Conservation (phyloP, 495 filamentous ascomycete species). For the Hamigera avellanea region DNA sequence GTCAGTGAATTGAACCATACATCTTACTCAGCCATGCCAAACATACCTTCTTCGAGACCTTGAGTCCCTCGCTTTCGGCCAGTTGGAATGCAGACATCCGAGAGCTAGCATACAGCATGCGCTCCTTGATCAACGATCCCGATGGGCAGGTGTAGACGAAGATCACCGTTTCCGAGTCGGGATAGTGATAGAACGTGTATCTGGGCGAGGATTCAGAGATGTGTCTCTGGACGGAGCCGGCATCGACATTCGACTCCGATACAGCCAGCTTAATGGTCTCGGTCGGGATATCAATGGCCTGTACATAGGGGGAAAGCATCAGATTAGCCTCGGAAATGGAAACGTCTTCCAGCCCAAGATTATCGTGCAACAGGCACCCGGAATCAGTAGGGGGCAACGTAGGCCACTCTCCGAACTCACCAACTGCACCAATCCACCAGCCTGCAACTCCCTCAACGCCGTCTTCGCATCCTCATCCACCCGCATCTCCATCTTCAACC, state of each 20-base stretch:
- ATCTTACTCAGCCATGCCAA: neutral
- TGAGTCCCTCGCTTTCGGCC: slow-evolving; percentile 59
- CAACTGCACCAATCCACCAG: slow-evolving; percentile 64
- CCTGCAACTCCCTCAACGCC: slow-evolving; percentile 48
- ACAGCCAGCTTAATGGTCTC: slow-evolving; percentile 71
- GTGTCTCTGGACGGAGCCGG: slow-evolving; percentile 38
- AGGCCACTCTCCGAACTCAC: too few relatives aligned
- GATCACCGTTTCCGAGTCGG: slow-evolving; percentile 53
- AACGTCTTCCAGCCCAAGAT: slow-evolving; percentile 3
- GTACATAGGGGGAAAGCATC: slow-evolving; percentile 8
- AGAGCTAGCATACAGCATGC: slow-evolving; percentile 89
- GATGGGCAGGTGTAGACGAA: slow-evolving; percentile 93
- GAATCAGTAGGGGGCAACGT: too few relatives aligned
- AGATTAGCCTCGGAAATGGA: slow-evolving; percentile 18
- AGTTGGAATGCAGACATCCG: slow-evolving; percentile 58
- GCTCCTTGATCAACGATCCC: slow-evolving; percentile 71
- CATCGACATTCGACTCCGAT: slow-evolving; percentile 34
- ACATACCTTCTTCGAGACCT: slow-evolving; percentile 61
- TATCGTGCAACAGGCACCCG: too few relatives aligned
- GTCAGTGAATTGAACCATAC: neutral
- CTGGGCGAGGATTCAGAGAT: slow-evolving; percentile 78
- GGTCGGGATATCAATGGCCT: slow-evolving; percentile 51
- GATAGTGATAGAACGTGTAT: slow-evolving; percentile 81
- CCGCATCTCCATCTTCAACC: slow-evolving; percentile 48
- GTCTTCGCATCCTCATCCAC: slow-evolving; percentile 56